phyloP scores from a whole-genome alignment of 345 rosid genomes.

The Hibiscus trionum region DNA sequence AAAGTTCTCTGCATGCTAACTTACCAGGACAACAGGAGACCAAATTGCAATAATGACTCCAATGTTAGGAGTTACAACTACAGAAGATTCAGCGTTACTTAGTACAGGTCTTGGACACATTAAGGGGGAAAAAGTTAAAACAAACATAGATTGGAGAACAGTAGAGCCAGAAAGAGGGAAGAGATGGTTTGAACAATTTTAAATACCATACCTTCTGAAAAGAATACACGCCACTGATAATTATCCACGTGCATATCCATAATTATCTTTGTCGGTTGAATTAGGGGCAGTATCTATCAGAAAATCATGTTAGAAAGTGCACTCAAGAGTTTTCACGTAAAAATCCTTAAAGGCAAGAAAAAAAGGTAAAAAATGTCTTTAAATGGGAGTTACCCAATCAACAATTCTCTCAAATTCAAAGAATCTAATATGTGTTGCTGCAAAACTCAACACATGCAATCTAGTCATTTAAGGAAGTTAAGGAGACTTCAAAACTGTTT shows the following conservation, averaged over 20 bases:
- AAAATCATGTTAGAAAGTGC: constrained; percentile 14
- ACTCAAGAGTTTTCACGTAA: not conserved
- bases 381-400: not conserved
- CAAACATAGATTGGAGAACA: not conserved
- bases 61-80: constrained; percentile 67
- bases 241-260: constrained; percentile 47
- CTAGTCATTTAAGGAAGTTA: not conserved
- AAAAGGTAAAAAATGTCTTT: not conserved
- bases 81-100: constrained; percentile 23
- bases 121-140: not conserved
- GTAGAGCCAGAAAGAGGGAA: constrained; percentile 1
- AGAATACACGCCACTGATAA: constrained; percentile 88
- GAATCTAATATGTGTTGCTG: not conserved
- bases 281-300: constrained; percentile 70
- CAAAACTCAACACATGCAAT: not conserved
- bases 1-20: constrained; percentile 16
- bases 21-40: constrained; percentile 88
- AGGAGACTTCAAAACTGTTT: not conserved
- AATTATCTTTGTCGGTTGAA: constrained; percentile 69
- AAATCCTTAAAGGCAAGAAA: not conserved
- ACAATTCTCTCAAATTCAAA: not conserved
- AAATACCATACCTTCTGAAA: constrained; percentile 54
- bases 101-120: constrained; percentile 15
- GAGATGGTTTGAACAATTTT: not conserved
- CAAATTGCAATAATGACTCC: constrained; percentile 88